Conservation (phyloP, 169 alveolate genomes). For the Plasmodium yoelii region DNA sequence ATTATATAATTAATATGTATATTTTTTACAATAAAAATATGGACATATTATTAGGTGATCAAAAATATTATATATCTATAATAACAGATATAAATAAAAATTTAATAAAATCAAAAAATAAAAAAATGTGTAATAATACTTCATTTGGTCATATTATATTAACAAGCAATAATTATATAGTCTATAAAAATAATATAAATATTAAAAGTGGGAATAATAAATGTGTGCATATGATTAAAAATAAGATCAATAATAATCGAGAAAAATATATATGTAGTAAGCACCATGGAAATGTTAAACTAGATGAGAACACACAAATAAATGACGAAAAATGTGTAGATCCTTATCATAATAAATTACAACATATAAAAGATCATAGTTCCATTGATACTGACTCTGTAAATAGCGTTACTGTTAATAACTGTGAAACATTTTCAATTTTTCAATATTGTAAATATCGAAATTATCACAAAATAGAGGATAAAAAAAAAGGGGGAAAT, state of each 20-base stretch:
- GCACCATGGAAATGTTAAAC: neutral
- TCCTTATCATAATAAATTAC: neutral
- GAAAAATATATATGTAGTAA: neutral
- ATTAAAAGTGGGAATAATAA: neutral
- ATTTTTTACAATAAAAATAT: constrained; percentile 10
- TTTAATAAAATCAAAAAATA: neutral
- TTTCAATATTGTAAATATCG: constrained; percentile 6
- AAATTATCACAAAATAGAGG: neutral
- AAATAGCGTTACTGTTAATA: no score
- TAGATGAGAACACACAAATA: no score
- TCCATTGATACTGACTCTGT: no score
- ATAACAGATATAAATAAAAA: neutral
- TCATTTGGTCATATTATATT: constrained; percentile 35
- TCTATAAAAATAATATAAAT: constrained; percentile 16
- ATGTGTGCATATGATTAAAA: neutral
- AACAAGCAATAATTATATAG: constrained; percentile 22
- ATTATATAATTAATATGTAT: constrained; percentile 29
- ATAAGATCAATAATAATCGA: neutral
- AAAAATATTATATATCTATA: constrained; percentile 20
- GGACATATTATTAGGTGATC: neutral
- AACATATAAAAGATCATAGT: no score
- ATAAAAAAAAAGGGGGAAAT: neutral
- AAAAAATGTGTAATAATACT: neutral
- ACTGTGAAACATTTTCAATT: neutral
- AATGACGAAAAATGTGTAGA: neutral